phyloP scores from a whole-genome alignment of 768 basidiomycete genomes.

The Mycena alexandri region DNA sequence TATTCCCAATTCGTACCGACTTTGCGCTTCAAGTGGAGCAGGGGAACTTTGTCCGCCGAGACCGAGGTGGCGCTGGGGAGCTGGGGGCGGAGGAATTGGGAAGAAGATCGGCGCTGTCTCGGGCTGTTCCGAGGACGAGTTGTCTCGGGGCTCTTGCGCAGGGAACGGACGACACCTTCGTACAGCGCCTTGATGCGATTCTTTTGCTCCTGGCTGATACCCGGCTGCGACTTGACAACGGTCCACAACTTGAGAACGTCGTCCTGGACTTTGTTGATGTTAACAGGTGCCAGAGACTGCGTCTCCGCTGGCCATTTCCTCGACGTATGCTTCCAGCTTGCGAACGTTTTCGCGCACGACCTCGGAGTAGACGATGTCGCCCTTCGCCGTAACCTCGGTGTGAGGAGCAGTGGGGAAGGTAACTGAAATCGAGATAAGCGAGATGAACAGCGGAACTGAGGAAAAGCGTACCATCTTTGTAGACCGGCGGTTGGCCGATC shows the following conservation, averaged over 20 bases:
- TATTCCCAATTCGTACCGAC: constrained; percentile 97
- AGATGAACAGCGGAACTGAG: constrained; percentile 1
- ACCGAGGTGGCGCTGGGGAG: constrained; percentile 80
- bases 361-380: constrained; percentile 95
- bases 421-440: constrained; percentile 59
- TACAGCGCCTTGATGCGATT: constrained; percentile 94
- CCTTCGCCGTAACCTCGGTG: constrained; percentile 93
- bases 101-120: constrained; percentile 90
- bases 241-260: constrained; percentile 98
- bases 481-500: constrained; percentile 85
- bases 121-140: constrained; percentile 64
- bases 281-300: constrained; percentile 84
- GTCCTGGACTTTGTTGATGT: constrained; percentile 98
- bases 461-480: constrained; percentile 88
- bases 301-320: constrained; percentile 98
- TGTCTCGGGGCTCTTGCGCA: constrained; percentile 82
- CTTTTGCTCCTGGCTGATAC: constrained; percentile 97
- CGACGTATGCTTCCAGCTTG: constrained; percentile 97
- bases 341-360: constrained; percentile 96
- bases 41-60: constrained; percentile 88
- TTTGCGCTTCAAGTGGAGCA: constrained; percentile 97
- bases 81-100: constrained; percentile 96
- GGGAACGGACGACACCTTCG: constrained; percentile 94
- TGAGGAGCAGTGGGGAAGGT: constrained; percentile 98
- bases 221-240: constrained; percentile 96